These are phyloP conservation scores for slime mould (Dictyostelium discoideum) DNA, from an alignment of 78 protist genomes.

Conservation along the genomic window dicty_2.7 NC_007089.4:669501-670000, in stretches of 20 bases:
- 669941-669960: slow-evolving; percentile 64
- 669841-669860: slow-evolving; percentile 74
- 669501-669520: slow-evolving; percentile 57
- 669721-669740: not conserved
- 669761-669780: not conserved
- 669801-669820: slow-evolving; percentile 69
- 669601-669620: slow-evolving; percentile 74
- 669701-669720: slow-evolving; percentile 65
- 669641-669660: slow-evolving; percentile 78
- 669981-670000: slow-evolving; percentile 79
- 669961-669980: slow-evolving; percentile 51
- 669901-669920: slow-evolving; percentile 80
- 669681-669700: slow-evolving; percentile 89
- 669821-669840: slow-evolving; percentile 79
- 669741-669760: not conserved
- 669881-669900: slow-evolving; percentile 76
- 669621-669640: slow-evolving; percentile 80
- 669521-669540: slow-evolving; percentile 23
- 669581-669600: slow-evolving; percentile 94
- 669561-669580: slow-evolving; percentile 60
- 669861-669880: slow-evolving; percentile 89
- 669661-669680: slow-evolving; percentile 89
- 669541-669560: slow-evolving; percentile 16
- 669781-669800: slow-evolving; percentile 10
- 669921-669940: slow-evolving; percentile 90